Percentiles rank a stretch among this genome's conserved stretches.
These are phyloP conservation scores for Achaetomium macrosporum DNA, from an alignment of 2,329 filamentous ascomycete genomes.

Conservation along the genomic window DNA sequence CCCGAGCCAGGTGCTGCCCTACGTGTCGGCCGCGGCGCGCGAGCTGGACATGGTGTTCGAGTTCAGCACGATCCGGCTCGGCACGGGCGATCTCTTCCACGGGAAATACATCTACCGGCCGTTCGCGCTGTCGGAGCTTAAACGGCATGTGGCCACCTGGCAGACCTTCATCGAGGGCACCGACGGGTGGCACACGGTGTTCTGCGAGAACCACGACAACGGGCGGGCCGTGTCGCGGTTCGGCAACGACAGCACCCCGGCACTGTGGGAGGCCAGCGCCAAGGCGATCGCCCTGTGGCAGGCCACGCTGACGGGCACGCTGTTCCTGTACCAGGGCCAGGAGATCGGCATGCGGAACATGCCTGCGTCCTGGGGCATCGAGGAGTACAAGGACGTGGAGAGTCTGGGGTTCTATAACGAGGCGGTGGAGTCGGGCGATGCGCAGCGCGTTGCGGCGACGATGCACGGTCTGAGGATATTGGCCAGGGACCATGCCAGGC, in stretches of 20 bases:
- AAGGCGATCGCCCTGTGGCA: slow-evolving; percentile 49
- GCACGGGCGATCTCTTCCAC: slow-evolving; percentile 48
- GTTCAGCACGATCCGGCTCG: slow-evolving; percentile 50
- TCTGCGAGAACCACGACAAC: slow-evolving; percentile 60
- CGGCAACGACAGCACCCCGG: slow-evolving; percentile 37
- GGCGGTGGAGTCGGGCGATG: not conserved
- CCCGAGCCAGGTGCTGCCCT: slow-evolving; percentile 48
- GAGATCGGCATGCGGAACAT: slow-evolving; percentile 54
- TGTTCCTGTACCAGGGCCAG: slow-evolving; percentile 55
- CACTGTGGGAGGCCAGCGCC: slow-evolving; percentile 39
- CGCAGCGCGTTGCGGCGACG: not conserved
- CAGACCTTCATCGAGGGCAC: slow-evolving; percentile 36
- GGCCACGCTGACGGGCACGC: slow-evolving; percentile 42
- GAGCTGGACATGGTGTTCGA: slow-evolving; percentile 59
- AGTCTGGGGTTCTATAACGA: slow-evolving; percentile 23
- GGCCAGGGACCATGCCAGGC: not conserved
- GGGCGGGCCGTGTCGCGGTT: slow-evolving; percentile 49
- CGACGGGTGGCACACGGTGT: slow-evolving; percentile 53
- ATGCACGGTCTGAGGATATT: not conserved
- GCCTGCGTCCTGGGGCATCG: slow-evolving; percentile 42
- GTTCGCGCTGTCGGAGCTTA: slow-evolving; percentile 37
- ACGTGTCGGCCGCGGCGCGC: not conserved
- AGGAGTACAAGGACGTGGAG: slow-evolving; percentile 45
- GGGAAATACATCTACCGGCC: slow-evolving; percentile 4
- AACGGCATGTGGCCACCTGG: slow-evolving; percentile 40